Conservation (phyloP, 2,329 filamentous ascomycete species). For the Dothiorella sarmentorum region DNA sequence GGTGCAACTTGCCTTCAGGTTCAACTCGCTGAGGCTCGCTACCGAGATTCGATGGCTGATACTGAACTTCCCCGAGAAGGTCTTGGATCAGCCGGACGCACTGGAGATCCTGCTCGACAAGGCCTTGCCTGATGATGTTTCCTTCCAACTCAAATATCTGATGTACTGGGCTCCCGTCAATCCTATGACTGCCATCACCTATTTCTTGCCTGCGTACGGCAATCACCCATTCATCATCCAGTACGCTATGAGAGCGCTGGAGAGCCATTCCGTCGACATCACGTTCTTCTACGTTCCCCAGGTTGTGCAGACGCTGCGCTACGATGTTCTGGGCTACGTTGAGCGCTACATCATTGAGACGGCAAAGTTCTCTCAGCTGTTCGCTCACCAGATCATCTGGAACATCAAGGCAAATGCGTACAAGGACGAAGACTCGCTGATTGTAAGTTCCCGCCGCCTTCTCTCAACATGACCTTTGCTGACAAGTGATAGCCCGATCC, state of each 20-base stretch:
- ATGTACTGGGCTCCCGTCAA: conserved; percentile 92
- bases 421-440: conserved; percentile 89
- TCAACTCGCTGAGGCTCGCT: conserved; percentile 68
- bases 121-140: conserved; percentile 72
- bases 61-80: conserved; percentile 79
- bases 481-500: conserved; percentile 65
- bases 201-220: conserved; percentile 85
- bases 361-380: conserved; percentile 94
- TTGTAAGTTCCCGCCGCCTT: conserved; percentile 54
- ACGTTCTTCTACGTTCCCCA: conserved; percentile 99
- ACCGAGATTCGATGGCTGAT: conserved; percentile 76
- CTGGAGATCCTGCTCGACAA: conserved; percentile 77
- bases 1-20: conserved; percentile 77
- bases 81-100: conserved; percentile 75
- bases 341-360: conserved; percentile 96
- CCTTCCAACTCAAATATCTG: conserved; percentile 85
- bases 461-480: not conserved
- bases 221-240: conserved; percentile 93
- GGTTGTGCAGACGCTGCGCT: conserved; percentile 91
- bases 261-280: conserved; percentile 91
- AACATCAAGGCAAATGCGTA: conserved; percentile 99
- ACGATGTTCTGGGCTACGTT: conserved; percentile 90
- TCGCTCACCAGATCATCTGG: conserved; percentile 99
- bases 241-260: conserved; percentile 92
- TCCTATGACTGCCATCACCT: conserved; percentile 86